These are phyloP conservation scores for Mycosphaerella arachidis DNA, from an alignment of 2,329 filamentous ascomycete genomes.

Conservation along the genomic window DNA sequence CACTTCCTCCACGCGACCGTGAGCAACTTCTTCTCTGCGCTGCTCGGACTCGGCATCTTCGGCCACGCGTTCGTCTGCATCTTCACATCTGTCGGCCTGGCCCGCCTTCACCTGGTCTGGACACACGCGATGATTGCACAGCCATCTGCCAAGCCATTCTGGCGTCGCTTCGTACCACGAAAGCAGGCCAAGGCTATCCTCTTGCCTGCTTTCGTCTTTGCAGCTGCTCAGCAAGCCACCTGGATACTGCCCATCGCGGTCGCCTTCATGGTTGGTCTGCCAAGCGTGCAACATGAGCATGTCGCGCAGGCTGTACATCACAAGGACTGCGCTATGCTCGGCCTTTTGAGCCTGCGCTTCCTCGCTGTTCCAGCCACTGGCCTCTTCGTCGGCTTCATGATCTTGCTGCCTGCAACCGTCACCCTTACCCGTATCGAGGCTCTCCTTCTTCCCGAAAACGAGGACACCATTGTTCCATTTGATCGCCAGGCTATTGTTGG, in stretches of 20 bases:
- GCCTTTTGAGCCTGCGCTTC: conserved; percentile 40
- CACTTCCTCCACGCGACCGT: conserved; percentile 28
- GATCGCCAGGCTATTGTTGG: conserved; percentile 72
- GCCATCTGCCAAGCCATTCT: conserved; percentile 59
- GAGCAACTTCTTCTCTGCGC: conserved; percentile 27
- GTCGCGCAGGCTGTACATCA: conserved; percentile 22
- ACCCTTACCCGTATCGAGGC: conserved; percentile 80
- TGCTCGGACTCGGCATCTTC: conserved; percentile 44
- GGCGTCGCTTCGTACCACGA: conserved; percentile 63
- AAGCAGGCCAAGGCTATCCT: conserved; percentile 64
- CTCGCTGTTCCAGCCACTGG: conserved; percentile 36
- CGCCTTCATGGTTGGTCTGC: conserved; percentile 47
- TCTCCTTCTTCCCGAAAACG: conserved; percentile 73
- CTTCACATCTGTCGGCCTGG: conserved; percentile 56
- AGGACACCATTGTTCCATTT: conserved; percentile 83
- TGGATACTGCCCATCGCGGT: conserved; percentile 46
- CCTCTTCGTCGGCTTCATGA: conserved; percentile 55
- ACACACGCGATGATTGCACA: conserved; percentile 79
- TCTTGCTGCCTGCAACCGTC: conserved; percentile 74
- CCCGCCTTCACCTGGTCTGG: conserved; percentile 71
- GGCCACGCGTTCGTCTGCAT: conserved; percentile 50
- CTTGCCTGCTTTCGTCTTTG: conserved; percentile 61
- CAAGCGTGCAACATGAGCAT: conserved; percentile 30
- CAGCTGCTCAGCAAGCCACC: conserved; percentile 51
- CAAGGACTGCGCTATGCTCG: conserved; percentile 25